Conservation (phyloP, 2,329 filamentous ascomycete genomes). For the Magnaporthiopsis poae region DNA sequence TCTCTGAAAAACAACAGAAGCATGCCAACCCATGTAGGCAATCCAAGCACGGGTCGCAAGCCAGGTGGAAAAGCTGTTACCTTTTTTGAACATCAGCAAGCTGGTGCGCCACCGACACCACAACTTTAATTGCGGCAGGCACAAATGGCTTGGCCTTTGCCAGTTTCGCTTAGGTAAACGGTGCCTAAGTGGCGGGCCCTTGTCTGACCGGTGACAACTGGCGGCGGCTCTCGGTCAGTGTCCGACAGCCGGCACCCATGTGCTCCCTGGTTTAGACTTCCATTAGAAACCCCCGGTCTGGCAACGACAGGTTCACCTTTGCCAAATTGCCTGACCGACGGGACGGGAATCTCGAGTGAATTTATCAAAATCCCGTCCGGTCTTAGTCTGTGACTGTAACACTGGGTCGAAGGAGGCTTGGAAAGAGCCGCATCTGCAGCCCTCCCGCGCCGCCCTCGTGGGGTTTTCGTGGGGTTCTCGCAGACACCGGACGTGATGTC, state of each 20-base stretch:
- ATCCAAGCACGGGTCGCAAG: no score
- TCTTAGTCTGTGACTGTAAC: neutral
- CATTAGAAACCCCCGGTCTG: neutral
- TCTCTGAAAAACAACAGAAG: neutral
- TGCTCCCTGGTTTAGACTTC: no score
- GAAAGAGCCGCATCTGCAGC: neutral
- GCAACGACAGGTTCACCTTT: neutral
- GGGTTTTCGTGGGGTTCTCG: neutral
- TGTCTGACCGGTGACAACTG: neutral
- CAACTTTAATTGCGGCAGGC: neutral
- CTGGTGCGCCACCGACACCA: no score
- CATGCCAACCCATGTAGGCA: neutral
- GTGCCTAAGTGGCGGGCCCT: no score
- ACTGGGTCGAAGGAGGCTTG: neutral
- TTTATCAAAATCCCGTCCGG: neutral
- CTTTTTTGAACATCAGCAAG: no score
- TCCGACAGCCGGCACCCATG: neutral
- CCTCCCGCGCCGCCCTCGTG: neutral
- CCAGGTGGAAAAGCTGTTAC: no score
- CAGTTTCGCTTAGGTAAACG: no score
- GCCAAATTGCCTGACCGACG: no score
- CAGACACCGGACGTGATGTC: no score
- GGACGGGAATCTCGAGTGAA: neutral
- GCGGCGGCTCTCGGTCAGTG: neutral
- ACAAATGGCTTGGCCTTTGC: neutral